phyloP scores from a whole-genome alignment of 2,329 filamentous ascomycete genomes.

The Eutypella sp. region DNA sequence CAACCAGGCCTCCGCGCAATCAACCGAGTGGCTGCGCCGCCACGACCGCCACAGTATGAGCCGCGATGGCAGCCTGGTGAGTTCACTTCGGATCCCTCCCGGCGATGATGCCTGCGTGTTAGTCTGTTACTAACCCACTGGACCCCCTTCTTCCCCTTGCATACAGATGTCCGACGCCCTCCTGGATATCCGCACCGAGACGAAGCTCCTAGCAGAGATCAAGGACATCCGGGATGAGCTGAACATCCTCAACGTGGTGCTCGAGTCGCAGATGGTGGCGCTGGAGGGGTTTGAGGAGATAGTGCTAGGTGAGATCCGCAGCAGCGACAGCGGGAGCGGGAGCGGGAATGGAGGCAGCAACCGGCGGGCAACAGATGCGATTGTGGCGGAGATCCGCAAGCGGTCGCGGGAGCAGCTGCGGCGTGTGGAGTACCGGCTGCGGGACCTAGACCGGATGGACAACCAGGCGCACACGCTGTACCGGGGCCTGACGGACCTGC shows the following conservation, averaged over 20 bases:
- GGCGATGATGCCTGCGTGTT: no score
- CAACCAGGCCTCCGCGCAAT: slow-evolving; percentile 52
- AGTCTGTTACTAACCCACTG: no score
- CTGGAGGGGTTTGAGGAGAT: slow-evolving; percentile 41
- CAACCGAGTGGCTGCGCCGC: slow-evolving; percentile 45
- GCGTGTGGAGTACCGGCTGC: slow-evolving; percentile 51
- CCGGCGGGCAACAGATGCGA: slow-evolving; percentile 16
- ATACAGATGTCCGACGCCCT: slow-evolving; percentile 47
- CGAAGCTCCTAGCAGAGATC: slow-evolving; percentile 55
- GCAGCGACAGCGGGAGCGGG: slow-evolving; percentile 17
- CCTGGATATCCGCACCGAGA: slow-evolving; percentile 56
- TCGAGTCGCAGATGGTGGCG: slow-evolving; percentile 44
- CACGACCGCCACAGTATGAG: slow-evolving; percentile 25
- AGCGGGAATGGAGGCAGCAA: slow-evolving; percentile 16
- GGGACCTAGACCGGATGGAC: slow-evolving; percentile 60
- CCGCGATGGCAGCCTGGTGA: slow-evolving; percentile 7
- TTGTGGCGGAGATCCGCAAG: slow-evolving; percentile 44
- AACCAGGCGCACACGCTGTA: slow-evolving; percentile 56
- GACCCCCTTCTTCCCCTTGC: slow-evolving; percentile 20
- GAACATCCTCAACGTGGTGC: slow-evolving; percentile 53
- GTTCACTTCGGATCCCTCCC: slow-evolving; percentile 1
- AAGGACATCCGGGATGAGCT: slow-evolving; percentile 66
- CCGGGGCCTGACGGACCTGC: slow-evolving; percentile 49
- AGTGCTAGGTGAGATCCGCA: slow-evolving; percentile 31
- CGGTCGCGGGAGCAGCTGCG: slow-evolving; percentile 53